Evolutionary conservation across 1,284 basidiomycete species (phyloP).

Genomic region (Ustilago crameri): DNA sequence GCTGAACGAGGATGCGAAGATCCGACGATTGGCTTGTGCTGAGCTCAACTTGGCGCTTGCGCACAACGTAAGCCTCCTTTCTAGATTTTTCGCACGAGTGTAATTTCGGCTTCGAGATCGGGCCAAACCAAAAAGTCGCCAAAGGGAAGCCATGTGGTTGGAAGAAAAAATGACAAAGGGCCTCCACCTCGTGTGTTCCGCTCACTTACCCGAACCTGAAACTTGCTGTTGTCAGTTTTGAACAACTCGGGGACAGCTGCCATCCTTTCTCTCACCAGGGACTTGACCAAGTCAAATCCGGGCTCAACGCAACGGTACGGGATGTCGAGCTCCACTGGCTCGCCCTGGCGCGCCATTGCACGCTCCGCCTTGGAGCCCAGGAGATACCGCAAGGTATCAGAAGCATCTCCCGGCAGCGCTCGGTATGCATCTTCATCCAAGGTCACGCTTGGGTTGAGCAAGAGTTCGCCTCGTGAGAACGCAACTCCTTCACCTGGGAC

Average conservation of each 20-base stretch:
- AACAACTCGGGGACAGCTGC: too few species aligned
- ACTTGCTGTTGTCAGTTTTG: too few species aligned
- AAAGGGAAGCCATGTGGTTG: neutral
- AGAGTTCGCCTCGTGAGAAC: slow-evolving; percentile 1
- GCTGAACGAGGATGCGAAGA: slow-evolving; percentile 1
- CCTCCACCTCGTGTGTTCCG: slow-evolving; percentile 10
- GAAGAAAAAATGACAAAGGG: neutral
- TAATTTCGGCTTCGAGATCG: slow-evolving; percentile 3
- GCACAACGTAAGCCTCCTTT: slow-evolving; percentile 34
- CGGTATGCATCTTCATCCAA: slow-evolving; percentile 31
- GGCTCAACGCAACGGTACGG: neutral
- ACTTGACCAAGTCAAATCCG: too few species aligned
- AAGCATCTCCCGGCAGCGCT: neutral
- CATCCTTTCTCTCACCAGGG: too few species aligned
- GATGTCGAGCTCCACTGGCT: slow-evolving; percentile 5
- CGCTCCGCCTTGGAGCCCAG: neutral
- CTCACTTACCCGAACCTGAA: too few species aligned
- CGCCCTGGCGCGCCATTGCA: slow-evolving; percentile 13
- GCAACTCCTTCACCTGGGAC: neutral
- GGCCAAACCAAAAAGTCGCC: slow-evolving; percentile 2
- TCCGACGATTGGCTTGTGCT: slow-evolving; percentile 41
- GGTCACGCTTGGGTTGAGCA: slow-evolving; percentile 11
- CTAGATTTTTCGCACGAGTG: slow-evolving; percentile 17
- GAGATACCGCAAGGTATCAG: neutral
- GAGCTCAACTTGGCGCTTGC: slow-evolving; percentile 24